A percentile compares a stretch with the other conserved stretches of the same genome.
Evolutionary conservation across 805 yeast genomes (phyloP).

Genomic region (Ogataea wickerhamii): DNA sequence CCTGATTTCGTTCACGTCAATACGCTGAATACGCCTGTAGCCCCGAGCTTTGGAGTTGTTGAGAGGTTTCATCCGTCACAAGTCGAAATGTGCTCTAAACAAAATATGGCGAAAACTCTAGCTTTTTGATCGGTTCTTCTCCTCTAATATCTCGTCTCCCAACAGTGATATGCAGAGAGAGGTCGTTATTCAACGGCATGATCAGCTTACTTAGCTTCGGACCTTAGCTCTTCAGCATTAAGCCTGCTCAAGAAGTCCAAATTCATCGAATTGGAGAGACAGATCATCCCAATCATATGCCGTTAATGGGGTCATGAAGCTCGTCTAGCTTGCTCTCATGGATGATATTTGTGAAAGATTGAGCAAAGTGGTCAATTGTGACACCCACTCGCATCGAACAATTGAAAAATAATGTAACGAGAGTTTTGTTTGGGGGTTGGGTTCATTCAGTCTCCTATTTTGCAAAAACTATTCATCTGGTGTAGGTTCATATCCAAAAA

Average conservation of each 20-base stretch:
- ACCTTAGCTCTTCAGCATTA: slow-evolving; percentile 5
- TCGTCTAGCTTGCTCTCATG: slow-evolving; percentile 8
- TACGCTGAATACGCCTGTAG: slow-evolving; percentile 9
- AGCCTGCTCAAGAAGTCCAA: slow-evolving; percentile 11
- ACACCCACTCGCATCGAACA: background rate
- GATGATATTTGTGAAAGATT: background rate
- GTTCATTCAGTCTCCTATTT: slow-evolving; percentile 17
- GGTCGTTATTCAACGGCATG: slow-evolving; percentile 20
- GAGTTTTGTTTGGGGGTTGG: slow-evolving; percentile 9
- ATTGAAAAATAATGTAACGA: slow-evolving; percentile 4
- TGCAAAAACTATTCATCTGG: slow-evolving; percentile 15
- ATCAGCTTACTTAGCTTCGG: slow-evolving; percentile 10
- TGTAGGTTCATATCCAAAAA: slow-evolving; percentile 10
- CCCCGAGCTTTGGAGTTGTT: slow-evolving; percentile 7
- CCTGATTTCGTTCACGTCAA: too few relatives aligned
- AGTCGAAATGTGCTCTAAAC: slow-evolving; percentile 36
- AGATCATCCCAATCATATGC: slow-evolving; percentile 15
- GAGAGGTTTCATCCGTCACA: slow-evolving; percentile 5
- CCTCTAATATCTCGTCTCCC: background rate
- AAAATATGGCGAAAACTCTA: slow-evolving; percentile 40
- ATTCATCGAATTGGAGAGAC: slow-evolving; percentile 10
- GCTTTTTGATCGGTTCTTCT: slow-evolving; percentile 1
- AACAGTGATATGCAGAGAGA: slow-evolving; percentile 28
- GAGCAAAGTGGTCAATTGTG: too few relatives aligned
- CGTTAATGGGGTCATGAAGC: slow-evolving; percentile 4